Conservation (phyloP, 495 filamentous ascomycete species). For the Neurospora discreta region DNA sequence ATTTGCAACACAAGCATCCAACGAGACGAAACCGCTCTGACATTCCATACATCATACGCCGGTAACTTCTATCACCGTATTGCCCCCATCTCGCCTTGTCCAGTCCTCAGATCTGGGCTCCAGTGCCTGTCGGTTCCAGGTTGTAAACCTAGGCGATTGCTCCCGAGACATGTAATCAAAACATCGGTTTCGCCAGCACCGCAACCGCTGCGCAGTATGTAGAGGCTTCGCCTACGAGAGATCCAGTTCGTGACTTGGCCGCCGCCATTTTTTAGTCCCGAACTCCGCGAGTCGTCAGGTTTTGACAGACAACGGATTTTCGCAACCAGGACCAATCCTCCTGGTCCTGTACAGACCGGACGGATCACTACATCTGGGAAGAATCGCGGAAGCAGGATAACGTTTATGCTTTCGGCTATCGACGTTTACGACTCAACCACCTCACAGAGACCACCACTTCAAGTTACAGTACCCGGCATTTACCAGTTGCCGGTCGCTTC, state of each 20-base stretch:
- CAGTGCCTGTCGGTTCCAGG: background rate
- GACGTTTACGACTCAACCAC: background rate
- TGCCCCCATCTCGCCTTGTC: background rate
- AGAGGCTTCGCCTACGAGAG: background rate
- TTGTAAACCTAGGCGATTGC: background rate
- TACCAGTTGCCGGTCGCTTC: background rate
- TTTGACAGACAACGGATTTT: background rate
- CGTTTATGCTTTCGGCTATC: background rate
- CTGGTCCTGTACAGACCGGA: background rate
- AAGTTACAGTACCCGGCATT: background rate
- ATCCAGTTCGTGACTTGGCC: background rate
- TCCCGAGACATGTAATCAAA: background rate
- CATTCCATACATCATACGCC: background rate
- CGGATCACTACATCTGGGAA: background rate
- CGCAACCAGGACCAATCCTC: background rate
- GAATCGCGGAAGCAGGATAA: background rate
- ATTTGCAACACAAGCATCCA: background rate
- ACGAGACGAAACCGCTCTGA: background rate
- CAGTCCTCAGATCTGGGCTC: background rate
- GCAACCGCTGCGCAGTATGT: background rate
- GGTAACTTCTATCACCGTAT: background rate
- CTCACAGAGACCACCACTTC: background rate
- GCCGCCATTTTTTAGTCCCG: background rate
- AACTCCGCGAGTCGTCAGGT: background rate
- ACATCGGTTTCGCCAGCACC: background rate